Conservation (phyloP, 1,284 basidiomycete genomes). For the Tilletia caries region DNA sequence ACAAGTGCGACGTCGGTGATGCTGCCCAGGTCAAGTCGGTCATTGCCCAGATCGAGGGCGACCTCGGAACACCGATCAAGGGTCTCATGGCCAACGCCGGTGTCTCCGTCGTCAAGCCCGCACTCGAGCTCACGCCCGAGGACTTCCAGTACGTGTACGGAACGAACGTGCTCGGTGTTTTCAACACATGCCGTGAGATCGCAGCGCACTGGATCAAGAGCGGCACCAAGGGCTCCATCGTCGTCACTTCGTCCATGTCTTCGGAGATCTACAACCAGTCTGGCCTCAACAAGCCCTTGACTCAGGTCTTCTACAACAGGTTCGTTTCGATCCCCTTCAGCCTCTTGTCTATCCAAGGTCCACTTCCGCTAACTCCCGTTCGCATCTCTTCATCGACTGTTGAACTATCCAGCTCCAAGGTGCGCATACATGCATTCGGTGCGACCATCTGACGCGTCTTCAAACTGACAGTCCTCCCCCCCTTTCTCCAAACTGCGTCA, state of each 20-base stretch:
- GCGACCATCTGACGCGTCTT: too few species aligned
- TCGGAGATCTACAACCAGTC: slow-evolving; percentile 53
- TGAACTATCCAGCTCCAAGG: slow-evolving; percentile 14
- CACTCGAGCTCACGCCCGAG: slow-evolving; percentile 50
- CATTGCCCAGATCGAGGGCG: slow-evolving; percentile 42
- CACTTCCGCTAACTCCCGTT: background rate
- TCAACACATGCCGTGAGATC: slow-evolving; percentile 51
- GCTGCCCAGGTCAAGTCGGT: slow-evolving; percentile 47
- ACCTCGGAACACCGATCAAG: slow-evolving; percentile 45
- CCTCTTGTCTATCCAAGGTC: too few species aligned
- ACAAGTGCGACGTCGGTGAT: slow-evolving; percentile 54
- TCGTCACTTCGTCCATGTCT: slow-evolving; percentile 53
- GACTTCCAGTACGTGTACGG: slow-evolving; percentile 53
- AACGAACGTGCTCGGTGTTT: slow-evolving; percentile 54
- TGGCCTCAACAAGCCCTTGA: slow-evolving; percentile 47
- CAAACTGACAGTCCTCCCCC: background rate
- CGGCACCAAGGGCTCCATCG: slow-evolving; percentile 52
- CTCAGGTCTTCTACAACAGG: slow-evolving; percentile 53
- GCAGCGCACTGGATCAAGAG: slow-evolving; percentile 53
- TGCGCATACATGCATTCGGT: background rate
- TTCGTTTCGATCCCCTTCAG: slow-evolving; percentile 21
- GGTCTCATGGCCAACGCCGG: slow-evolving; percentile 51
- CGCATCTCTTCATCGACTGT: background rate
- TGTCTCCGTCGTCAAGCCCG: slow-evolving; percentile 52
- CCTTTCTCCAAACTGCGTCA: background rate